Base-by-base conservation (phyloP, 805 yeast species). In the Hanseniaspora lachancei region DNA sequence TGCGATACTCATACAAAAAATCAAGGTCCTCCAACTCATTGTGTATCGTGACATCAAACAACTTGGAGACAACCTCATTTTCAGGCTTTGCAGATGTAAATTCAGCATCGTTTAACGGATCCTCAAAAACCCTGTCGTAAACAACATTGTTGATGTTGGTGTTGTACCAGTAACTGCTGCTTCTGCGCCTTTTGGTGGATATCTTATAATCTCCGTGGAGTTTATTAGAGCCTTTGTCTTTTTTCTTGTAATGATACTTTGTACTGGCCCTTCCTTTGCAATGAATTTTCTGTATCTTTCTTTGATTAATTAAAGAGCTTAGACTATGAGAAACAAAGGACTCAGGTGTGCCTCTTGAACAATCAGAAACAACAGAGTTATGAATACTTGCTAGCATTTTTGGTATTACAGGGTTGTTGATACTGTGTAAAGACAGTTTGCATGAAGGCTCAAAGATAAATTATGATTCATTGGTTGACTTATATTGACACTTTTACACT, bases 11-110 rank as follows among this genome's bases (percentile, higher is more conserved):
- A 48, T 60, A 64, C 16, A 58, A 52, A 38, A 67, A 40, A 47
- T 66, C 66, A 35, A 67, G 55, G 49, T 67, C 69, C 7, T 57
- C 57, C 48, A 62, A 44, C 43, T 41, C 49, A 27, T 63, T 63
- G 36, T 61, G 41, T 27, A 61, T 39, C 32, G 59, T 58, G 42
- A 64, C 49, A 43, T 55, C 49, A 23, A 62, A 62, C 23, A 32
- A 36, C 15, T 47, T 47, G n/a, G 18, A 39, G 12, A 16, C 27
- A 13, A 4, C 16, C 7, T 10, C 18, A 39, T 9, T 34, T 21
- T 21, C 32, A 6, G 49, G 18, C 12, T 46, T 46, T 20, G 5
- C 27, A 15, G 36, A 27, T 10, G 47, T 29, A 9, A 10, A 44
- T 1, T 41, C 18, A 6, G 44, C 1, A 9, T 41, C 18, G 4